A percentile compares a stretch with the other conserved stretches of the same genome.
phyloP scores from a whole-genome alignment of 139 green algal species.

The Tetradesmus obliquus region DNA sequence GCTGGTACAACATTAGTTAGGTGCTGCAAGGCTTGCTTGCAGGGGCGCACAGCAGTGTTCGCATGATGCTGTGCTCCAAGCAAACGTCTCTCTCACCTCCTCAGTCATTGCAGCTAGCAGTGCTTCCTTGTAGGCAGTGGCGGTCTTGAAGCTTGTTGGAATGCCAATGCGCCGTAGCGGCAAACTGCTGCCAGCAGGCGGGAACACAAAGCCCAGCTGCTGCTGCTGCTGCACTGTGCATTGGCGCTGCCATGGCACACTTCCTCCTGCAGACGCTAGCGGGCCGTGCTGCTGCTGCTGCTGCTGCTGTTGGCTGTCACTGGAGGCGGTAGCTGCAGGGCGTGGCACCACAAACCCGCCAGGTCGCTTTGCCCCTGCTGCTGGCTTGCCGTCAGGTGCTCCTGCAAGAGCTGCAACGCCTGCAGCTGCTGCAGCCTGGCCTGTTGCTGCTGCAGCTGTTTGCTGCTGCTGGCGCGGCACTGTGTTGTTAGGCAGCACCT shows the following conservation, averaged over 20 bases:
- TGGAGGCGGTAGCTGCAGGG: not conserved
- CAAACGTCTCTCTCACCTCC: constrained; percentile 43
- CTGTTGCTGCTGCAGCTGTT: constrained; percentile 26
- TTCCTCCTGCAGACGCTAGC: not conserved
- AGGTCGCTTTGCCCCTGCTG: not conserved
- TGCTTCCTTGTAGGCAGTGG: constrained; percentile 46
- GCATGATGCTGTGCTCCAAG: not conserved
- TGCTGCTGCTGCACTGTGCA: constrained; percentile 27
- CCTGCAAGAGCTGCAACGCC: not conserved
- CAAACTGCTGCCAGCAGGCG: not conserved
- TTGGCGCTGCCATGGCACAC: not conserved
- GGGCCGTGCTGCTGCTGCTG: not conserved
- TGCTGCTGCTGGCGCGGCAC: not conserved
- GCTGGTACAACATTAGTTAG: not conserved
- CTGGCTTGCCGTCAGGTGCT: not conserved
- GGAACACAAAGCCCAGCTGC: not conserved
- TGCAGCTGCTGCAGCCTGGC: not conserved
- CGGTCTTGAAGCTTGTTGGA: constrained; percentile 50
- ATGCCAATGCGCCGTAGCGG: constrained; percentile 46
- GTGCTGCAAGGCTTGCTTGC: not conserved
- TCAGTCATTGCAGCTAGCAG: constrained; percentile 61
- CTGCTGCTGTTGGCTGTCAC: not conserved
- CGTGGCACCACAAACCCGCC: not conserved
- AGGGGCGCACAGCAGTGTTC: not conserved
- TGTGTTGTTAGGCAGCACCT: not conserved